phyloP scores from a whole-genome alignment of 2,329 filamentous ascomycete genomes.

The Alternaria conjuncta region DNA sequence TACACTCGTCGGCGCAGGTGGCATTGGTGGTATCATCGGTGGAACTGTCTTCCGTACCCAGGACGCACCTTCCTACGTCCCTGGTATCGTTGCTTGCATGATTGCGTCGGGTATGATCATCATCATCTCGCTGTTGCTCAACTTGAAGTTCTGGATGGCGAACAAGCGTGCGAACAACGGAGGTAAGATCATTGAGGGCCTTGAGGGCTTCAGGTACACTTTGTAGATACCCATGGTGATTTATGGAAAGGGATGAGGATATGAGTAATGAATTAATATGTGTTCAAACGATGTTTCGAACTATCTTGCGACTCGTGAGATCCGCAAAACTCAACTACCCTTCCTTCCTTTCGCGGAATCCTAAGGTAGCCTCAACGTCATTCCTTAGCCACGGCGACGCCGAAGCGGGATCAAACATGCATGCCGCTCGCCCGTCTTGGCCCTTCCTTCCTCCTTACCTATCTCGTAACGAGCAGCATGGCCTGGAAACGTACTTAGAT shows the following conservation, averaged over 20 bases:
- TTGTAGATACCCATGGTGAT: conserved; percentile 11
- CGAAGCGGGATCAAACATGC: background rate
- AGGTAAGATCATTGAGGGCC: conserved; percentile 49
- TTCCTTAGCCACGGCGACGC: background rate
- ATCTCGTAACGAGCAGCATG: background rate
- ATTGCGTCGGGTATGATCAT: conserved; percentile 46
- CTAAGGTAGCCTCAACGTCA: background rate
- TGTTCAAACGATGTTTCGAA: background rate
- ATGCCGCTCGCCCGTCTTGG: background rate
- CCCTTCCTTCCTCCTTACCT: background rate
- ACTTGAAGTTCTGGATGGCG: conserved; percentile 41
- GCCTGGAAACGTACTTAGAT: background rate
- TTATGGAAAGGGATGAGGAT: no score
- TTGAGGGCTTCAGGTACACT: conserved; percentile 43
- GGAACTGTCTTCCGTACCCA: conserved; percentile 69
- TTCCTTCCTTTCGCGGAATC: no score
- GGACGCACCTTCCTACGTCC: conserved; percentile 45
- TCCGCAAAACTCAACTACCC: no score
- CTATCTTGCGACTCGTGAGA: background rate
- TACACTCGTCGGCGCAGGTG: conserved; percentile 76
- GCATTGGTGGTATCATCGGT: conserved; percentile 80
- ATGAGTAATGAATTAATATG: background rate
- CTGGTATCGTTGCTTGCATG: conserved; percentile 48
- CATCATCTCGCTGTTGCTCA: conserved; percentile 38
- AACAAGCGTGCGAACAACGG: conserved; percentile 50